phyloP scores from a whole-genome alignment of 805 yeast species.

The Yamadazyma ubonensis region DNA sequence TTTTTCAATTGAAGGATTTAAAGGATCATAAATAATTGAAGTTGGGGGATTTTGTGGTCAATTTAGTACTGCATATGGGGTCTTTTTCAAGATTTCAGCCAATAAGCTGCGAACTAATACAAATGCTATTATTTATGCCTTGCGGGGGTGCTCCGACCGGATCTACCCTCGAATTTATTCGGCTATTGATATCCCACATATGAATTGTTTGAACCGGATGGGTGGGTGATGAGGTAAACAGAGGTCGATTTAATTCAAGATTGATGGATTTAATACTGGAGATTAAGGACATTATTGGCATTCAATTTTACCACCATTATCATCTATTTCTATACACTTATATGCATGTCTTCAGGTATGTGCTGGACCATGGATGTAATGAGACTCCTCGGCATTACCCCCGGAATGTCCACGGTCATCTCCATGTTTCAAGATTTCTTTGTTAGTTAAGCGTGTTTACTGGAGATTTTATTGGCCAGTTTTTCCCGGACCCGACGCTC shows the following conservation, averaged over 20 bases:
- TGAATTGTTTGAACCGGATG: too few relatives aligned
- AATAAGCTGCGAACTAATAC: constrained; percentile 15
- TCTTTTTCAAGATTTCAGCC: constrained; percentile 8
- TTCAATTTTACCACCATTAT: too few relatives aligned
- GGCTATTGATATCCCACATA: neutral
- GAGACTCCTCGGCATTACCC: constrained; percentile 6
- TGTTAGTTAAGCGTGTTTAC: constrained; percentile 6
- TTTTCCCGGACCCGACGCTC: constrained; percentile 11
- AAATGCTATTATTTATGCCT: constrained; percentile 8
- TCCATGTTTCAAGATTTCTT: constrained; percentile 10
- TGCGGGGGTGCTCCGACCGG: constrained; percentile 7
- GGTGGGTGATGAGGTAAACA: neutral
- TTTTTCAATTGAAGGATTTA: constrained; percentile 6
- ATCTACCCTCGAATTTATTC: constrained; percentile 7
- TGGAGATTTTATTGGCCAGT: constrained; percentile 6
- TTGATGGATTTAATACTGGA: neutral
- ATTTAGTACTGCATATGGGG: constrained; percentile 1
- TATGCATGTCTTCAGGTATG: too few relatives aligned
- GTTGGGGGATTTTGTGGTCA: neutral
- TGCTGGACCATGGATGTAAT: neutral
- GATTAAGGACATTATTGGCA: neutral
- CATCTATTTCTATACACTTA: too few relatives aligned
- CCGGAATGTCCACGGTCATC: constrained; percentile 6
- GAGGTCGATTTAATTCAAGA: neutral
- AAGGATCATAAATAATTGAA: constrained; percentile 9